Conservation (phyloP, 1,284 basidiomycete species). For the Leccinum variabile region DNA sequence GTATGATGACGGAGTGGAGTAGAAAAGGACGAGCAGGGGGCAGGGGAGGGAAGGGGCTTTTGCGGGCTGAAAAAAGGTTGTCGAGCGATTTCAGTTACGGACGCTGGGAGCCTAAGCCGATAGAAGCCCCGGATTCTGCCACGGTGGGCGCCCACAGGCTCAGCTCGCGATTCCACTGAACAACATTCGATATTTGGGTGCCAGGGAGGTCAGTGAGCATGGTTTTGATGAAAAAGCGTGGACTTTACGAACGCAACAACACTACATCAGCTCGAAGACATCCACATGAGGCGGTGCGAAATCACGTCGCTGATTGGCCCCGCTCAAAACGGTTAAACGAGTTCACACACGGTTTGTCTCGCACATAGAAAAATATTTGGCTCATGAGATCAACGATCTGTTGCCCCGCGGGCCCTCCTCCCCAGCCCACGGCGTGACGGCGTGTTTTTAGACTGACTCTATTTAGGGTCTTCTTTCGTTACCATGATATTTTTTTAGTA, state of each 20-base stretch:
- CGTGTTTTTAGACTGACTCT: not conserved
- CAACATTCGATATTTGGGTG: conserved; percentile 2
- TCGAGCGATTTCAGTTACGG: conserved; percentile 11
- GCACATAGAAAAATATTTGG: no score
- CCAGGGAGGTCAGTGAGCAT: conserved; percentile 6
- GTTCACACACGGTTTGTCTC: not conserved
- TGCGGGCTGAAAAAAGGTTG: conserved; percentile 15
- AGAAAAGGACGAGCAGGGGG: not conserved
- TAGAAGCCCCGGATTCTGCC: conserved; percentile 36
- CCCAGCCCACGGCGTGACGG: no score
- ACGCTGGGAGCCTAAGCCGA: conserved; percentile 30
- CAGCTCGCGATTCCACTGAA: conserved; percentile 6
- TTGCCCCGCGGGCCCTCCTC: no score
- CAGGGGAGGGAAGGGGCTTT: not conserved
- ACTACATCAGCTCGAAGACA: conserved; percentile 18
- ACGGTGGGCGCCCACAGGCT: conserved; percentile 31
- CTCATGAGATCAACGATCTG: no score
- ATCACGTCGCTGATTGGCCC: conserved; percentile 28
- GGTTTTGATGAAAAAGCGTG: not conserved
- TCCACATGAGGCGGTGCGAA: conserved; percentile 30
- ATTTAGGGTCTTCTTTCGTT: not conserved
- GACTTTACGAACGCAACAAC: conserved; percentile 14
- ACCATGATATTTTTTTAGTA: not conserved
- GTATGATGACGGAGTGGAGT: not conserved
- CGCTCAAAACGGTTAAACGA: not conserved